Evolutionary conservation across 352 stramenopile species (phyloP).

Genomic region (Globisporangium splendens): DNA sequence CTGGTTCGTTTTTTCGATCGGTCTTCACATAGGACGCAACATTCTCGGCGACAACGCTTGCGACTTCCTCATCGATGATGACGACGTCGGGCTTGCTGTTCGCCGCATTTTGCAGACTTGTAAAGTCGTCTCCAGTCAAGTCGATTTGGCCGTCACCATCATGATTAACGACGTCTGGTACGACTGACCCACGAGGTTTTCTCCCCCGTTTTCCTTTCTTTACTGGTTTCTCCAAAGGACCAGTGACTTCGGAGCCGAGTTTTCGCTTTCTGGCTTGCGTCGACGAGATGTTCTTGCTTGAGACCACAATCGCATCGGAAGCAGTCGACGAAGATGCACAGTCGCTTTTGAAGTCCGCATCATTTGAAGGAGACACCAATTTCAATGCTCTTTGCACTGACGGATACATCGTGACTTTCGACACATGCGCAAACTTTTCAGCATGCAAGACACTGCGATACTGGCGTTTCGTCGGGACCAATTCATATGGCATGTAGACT

Average conservation of each 20-base stretch:
- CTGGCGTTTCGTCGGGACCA: slow-evolving; percentile 46
- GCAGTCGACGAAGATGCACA: not conserved
- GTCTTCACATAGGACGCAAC: too few species aligned
- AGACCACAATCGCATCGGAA: not conserved
- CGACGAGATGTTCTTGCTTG: not conserved
- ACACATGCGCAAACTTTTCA: slow-evolving; percentile 31
- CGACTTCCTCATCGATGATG: not conserved
- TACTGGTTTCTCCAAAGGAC: slow-evolving; percentile 11
- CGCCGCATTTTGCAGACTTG: not conserved
- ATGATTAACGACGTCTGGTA: slow-evolving; percentile 3
- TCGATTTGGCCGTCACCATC: slow-evolving; percentile 23
- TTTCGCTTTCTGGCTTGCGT: slow-evolving; percentile 34
- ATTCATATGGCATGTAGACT: slow-evolving; percentile 69
- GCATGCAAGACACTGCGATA: slow-evolving; percentile 48
- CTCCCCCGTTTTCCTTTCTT: slow-evolving; percentile 29
- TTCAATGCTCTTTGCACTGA: slow-evolving; percentile 25
- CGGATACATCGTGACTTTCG: slow-evolving; percentile 33
- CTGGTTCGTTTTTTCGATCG: too few species aligned
- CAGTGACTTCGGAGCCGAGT: slow-evolving; percentile 20
- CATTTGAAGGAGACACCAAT: too few species aligned
- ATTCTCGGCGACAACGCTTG: not conserved
- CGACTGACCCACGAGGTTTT: slow-evolving; percentile 5
- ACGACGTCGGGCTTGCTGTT: not conserved
- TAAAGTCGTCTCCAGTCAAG: slow-evolving; percentile 20
- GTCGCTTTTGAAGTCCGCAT: not conserved